A percentile compares a stretch with the other conserved stretches of the same genome.
These are phyloP conservation scores for Stemphylium beticola DNA, from an alignment of 2,329 filamentous ascomycete species.

Conservation along the genomic window DNA sequence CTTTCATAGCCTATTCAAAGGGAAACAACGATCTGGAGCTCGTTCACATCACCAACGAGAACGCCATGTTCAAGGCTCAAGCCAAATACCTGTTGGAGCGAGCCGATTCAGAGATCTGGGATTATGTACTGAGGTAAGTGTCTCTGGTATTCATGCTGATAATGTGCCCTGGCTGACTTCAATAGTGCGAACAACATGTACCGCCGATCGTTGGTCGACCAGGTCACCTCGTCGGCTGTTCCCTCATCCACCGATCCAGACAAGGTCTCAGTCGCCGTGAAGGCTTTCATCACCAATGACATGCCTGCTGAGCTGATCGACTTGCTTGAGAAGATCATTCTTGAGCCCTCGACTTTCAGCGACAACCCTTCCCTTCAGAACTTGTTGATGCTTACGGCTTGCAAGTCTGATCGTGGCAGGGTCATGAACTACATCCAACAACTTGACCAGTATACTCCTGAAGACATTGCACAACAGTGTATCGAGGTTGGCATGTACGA, in stretches of 20 bases:
- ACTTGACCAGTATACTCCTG: constrained; percentile 85
- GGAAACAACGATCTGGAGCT: constrained; percentile 97
- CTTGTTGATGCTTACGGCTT: constrained; percentile 91
- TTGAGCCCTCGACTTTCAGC: constrained; percentile 99
- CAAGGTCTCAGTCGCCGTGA: constrained; percentile 92
- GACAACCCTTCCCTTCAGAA: constrained; percentile 98
- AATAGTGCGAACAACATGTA: constrained; percentile 86
- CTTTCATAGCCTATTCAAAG: constrained; percentile 93
- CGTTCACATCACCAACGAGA: constrained; percentile 98
- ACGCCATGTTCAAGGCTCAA: constrained; percentile 99
- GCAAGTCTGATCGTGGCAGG: constrained; percentile 92
- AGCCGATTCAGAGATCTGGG: constrained; percentile 89
- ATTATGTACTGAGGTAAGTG: constrained; percentile 76
- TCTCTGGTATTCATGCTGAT: background rate
- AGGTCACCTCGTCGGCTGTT: constrained; percentile 94
- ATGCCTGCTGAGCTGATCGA: constrained; percentile 95
- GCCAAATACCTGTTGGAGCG: constrained; percentile 93
- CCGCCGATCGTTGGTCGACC: constrained; percentile 90
- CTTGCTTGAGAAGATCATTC: constrained; percentile 96
- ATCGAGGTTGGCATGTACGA: constrained; percentile 95
- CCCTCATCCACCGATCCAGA: constrained; percentile 83
- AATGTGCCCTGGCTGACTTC: background rate
- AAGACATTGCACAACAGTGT: constrained; percentile 91
- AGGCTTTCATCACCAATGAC: constrained; percentile 89
- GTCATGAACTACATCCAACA: constrained; percentile 97